Conservation (phyloP, 345 rosid genomes). For the Salix udensis region DNA sequence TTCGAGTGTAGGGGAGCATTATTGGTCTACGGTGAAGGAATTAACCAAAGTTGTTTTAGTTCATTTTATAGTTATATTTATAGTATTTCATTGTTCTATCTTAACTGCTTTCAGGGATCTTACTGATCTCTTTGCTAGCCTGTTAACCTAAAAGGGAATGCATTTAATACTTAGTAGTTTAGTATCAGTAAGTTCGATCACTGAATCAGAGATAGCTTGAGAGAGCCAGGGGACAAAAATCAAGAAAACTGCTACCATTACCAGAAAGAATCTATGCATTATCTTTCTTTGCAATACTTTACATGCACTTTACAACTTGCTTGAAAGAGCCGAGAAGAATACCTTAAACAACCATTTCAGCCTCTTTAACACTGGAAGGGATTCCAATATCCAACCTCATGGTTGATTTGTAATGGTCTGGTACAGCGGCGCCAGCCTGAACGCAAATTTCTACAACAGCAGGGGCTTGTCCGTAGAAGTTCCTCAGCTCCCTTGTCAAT, state of each 20-base stretch:
- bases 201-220: neutral
- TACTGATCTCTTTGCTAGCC: no score
- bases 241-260: neutral
- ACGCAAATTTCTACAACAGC: slow-evolving; percentile 82
- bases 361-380: slow-evolving; percentile 63
- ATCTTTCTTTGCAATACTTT: neutral
- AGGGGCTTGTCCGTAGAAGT: slow-evolving; percentile 88
- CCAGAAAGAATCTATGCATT: neutral
- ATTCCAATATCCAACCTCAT: slow-evolving; percentile 96
- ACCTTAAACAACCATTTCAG: slow-evolving; percentile 88
- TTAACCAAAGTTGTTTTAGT: no score
- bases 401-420: slow-evolving; percentile 75
- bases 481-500: slow-evolving; percentile 60
- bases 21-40: no score
- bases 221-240: neutral
- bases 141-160: no score
- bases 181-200: neutral
- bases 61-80: no score
- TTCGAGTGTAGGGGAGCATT: no score
- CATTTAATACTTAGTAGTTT: no score
- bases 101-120: no score
- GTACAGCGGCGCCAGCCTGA: slow-evolving; percentile 76
- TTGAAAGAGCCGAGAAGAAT: neutral
- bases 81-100: no score
- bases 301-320: neutral